These are phyloP conservation scores for Aspergillus sclerotialis DNA, from an alignment of 2,329 filamentous ascomycete species.

Conservation along the genomic window DNA sequence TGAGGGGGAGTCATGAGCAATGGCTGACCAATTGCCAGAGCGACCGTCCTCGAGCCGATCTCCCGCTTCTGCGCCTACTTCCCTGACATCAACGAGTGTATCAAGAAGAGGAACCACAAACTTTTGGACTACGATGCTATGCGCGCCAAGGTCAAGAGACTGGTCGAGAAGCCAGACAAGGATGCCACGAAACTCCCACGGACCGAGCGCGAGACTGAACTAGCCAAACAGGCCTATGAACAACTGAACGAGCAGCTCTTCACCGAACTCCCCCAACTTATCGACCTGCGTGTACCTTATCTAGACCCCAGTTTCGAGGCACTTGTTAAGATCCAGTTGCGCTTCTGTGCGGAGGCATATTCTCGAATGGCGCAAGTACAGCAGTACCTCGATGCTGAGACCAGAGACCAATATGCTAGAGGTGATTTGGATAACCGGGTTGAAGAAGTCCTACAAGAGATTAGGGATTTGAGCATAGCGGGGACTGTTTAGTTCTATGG, in stretches of 20 bases:
- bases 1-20: neutral
- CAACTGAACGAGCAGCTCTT: slow-evolving; percentile 95
- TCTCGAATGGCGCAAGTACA: slow-evolving; percentile 98
- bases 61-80: slow-evolving; percentile 96
- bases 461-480: slow-evolving; percentile 89
- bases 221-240: slow-evolving; percentile 89
- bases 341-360: slow-evolving; percentile 97
- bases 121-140: slow-evolving; percentile 96
- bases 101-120: slow-evolving; percentile 98
- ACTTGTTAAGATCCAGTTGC: slow-evolving; percentile 93
- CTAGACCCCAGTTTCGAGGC: slow-evolving; percentile 96
- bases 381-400: slow-evolving; percentile 93
- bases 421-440: slow-evolving; percentile 87
- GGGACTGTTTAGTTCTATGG: slow-evolving; percentile 49
- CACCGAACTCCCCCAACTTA: slow-evolving; percentile 86
- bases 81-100: slow-evolving; percentile 97
- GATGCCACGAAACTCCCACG: slow-evolving; percentile 93
- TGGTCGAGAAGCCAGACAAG: slow-evolving; percentile 98
- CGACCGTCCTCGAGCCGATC: slow-evolving; percentile 92
- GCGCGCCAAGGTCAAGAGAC: slow-evolving; percentile 91
- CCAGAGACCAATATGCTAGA: slow-evolving; percentile 89
- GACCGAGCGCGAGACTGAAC: slow-evolving; percentile 91
- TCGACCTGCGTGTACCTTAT: slow-evolving; percentile 93
- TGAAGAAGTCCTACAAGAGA: slow-evolving; percentile 94
- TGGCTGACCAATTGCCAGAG: slow-evolving; percentile 40